Evolutionary conservation across 129 eudicot genomes (phyloP).

Genomic region (Lactuca sativa): DNA sequence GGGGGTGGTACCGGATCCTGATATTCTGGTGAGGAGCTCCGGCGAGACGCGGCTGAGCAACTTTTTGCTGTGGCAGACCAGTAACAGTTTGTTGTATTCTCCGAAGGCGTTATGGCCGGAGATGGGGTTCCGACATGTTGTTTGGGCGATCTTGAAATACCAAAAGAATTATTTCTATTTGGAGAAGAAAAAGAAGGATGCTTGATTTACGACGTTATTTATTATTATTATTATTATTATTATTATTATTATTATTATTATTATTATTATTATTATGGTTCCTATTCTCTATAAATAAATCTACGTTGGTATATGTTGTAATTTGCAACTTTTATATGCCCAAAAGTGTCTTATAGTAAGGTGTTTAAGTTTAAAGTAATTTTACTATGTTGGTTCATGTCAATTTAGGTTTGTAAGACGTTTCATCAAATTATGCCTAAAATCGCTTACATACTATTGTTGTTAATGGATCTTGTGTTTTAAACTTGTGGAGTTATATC

Average conservation of each 20-base stretch:
- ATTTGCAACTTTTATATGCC: too few species aligned
- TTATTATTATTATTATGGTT: background rate
- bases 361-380: background rate
- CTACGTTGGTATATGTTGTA: too few species aligned
- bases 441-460: too few species aligned
- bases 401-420: too few species aligned
- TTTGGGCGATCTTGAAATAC: slow-evolving; percentile 54
- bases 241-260: background rate
- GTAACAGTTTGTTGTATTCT: slow-evolving; percentile 36
- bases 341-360: too few species aligned
- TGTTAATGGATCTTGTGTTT: too few species aligned
- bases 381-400: too few species aligned
- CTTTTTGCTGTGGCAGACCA: slow-evolving; percentile 64
- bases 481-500: too few species aligned
- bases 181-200: slow-evolving; percentile 61
- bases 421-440: too few species aligned
- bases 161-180: slow-evolving; percentile 44
- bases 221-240: slow-evolving; percentile 1
- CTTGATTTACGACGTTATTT: slow-evolving; percentile 4
- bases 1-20: slow-evolving; percentile 63
- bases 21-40: slow-evolving; percentile 59
- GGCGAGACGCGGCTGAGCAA: slow-evolving; percentile 77
- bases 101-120: slow-evolving; percentile 61
- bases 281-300: background rate
- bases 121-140: slow-evolving; percentile 59